These are phyloP conservation scores for Mycena floridula DNA, from an alignment of 768 basidiomycete species.

Conservation along the genomic window DNA sequence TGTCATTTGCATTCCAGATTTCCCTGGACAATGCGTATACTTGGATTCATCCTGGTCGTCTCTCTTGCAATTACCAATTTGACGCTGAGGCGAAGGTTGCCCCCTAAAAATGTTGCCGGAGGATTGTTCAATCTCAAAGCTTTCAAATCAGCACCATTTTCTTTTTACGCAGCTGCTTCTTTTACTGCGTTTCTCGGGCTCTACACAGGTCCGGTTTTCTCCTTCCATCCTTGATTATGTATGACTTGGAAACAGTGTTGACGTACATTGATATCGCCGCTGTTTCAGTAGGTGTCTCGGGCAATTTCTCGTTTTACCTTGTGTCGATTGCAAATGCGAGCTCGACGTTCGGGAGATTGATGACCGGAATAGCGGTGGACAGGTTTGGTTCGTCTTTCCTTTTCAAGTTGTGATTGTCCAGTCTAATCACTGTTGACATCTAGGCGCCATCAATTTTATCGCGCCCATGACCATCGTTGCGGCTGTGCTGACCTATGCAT, in stretches of 20 bases:
- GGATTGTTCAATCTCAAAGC: no score
- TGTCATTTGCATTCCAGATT: constrained; percentile 75
- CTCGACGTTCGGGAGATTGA: constrained; percentile 44
- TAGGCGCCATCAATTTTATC: constrained; percentile 69
- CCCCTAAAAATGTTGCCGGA: constrained; percentile 45
- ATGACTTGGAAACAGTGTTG: constrained; percentile 34
- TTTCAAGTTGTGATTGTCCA: background rate
- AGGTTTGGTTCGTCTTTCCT: constrained; percentile 34
- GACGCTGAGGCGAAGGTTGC: no score
- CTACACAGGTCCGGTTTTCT: constrained; percentile 50
- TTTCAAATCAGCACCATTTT: no score
- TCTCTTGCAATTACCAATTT: no score
- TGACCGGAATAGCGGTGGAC: constrained; percentile 49
- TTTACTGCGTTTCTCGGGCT: constrained; percentile 59
- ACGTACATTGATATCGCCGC: constrained; percentile 54
- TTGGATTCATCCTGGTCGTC: constrained; percentile 56
- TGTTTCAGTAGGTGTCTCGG: constrained; percentile 24
- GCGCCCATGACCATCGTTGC: constrained; percentile 53
- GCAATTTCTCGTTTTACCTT: constrained; percentile 34
- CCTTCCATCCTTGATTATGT: background rate
- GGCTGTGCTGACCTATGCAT: constrained; percentile 55
- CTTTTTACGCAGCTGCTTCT: constrained; percentile 50
- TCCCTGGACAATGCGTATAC: constrained; percentile 64
- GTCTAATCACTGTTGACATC: background rate
- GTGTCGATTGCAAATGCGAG: constrained; percentile 42